Conservation (phyloP, 768 basidiomycete genomes). For the Russula vinacea region DNA sequence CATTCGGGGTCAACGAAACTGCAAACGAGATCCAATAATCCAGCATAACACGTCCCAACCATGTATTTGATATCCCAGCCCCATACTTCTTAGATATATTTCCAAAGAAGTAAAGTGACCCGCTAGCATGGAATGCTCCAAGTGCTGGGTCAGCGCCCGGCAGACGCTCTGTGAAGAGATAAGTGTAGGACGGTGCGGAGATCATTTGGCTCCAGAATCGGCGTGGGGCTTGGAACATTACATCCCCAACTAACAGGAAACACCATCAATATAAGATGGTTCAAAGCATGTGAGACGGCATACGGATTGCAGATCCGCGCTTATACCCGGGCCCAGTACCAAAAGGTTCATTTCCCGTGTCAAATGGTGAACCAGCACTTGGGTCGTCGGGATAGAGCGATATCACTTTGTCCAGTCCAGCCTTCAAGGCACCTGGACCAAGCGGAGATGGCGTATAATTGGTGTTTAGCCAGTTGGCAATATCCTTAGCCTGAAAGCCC, state of each 20-base stretch:
- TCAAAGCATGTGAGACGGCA: not conserved
- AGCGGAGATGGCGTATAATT: slow-evolving; percentile 26
- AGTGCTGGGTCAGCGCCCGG: slow-evolving; percentile 20
- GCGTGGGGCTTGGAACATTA: slow-evolving; percentile 41
- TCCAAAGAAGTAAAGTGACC: slow-evolving; percentile 31
- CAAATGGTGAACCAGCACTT: slow-evolving; percentile 45
- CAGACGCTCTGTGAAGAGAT: slow-evolving; percentile 43
- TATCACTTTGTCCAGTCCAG: slow-evolving; percentile 35
- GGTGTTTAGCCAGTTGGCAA: slow-evolving; percentile 12
- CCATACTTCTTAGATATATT: slow-evolving; percentile 1
- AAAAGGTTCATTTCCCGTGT: slow-evolving; percentile 47
- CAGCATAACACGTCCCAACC: slow-evolving; percentile 39
- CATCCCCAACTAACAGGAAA: slow-evolving; percentile 37
- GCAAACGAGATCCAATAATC: slow-evolving; percentile 50
- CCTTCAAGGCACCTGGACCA: slow-evolving; percentile 21
- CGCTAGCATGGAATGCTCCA: slow-evolving; percentile 29
- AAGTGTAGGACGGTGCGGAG: slow-evolving; percentile 41
- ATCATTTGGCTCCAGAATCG: slow-evolving; percentile 45
- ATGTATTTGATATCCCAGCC: slow-evolving; percentile 4
- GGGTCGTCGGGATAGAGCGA: slow-evolving; percentile 45
- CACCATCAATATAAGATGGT: not conserved
- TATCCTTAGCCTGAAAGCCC: slow-evolving; percentile 17
- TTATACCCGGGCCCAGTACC: slow-evolving; percentile 44
- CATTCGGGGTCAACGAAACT: slow-evolving; percentile 45
- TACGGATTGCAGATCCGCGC: slow-evolving; percentile 38